Conservation (phyloP, 768 basidiomycete species). For the Peribolospora kevripleyi region DNA sequence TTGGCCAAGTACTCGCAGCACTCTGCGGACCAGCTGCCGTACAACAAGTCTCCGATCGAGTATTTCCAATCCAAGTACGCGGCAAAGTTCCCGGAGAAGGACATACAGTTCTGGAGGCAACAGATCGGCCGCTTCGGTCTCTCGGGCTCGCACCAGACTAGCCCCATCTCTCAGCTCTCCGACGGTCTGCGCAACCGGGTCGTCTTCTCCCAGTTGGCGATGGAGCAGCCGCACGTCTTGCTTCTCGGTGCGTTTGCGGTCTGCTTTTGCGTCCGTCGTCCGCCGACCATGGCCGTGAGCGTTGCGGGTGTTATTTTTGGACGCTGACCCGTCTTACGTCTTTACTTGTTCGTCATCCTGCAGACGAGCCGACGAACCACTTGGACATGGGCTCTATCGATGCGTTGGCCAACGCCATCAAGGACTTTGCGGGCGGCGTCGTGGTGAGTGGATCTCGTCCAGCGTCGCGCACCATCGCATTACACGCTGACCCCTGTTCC, state of each 20-base stretch:
- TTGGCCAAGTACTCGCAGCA: conserved; percentile 91
- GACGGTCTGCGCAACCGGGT: conserved; percentile 94
- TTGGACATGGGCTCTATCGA: conserved; percentile 96
- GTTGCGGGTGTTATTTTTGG: background rate
- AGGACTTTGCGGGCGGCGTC: conserved; percentile 89
- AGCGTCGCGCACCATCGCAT: too few relatives aligned
- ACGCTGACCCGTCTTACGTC: background rate
- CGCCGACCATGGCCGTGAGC: too few relatives aligned
- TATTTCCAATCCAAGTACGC: conserved; percentile 65
- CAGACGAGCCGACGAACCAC: conserved; percentile 89
- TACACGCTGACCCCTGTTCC: too few relatives aligned
- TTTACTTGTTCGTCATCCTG: conserved; percentile 4
- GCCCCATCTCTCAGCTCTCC: conserved; percentile 77
- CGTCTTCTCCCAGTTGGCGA: conserved; percentile 82
- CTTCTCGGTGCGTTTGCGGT: conserved; percentile 35
- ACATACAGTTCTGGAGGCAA: conserved; percentile 75
- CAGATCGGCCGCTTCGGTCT: conserved; percentile 92
- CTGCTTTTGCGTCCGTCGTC: background rate
- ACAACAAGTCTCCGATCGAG: conserved; percentile 69
- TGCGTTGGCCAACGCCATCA: conserved; percentile 81
- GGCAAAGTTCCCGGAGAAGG: conserved; percentile 80
- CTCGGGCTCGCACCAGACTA: conserved; percentile 74
- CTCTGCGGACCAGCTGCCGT: conserved; percentile 92
- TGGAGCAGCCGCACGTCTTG: conserved; percentile 93
- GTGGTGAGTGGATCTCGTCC: conserved; percentile 22